phyloP scores from a whole-genome alignment of 345 rosid genomes.

The Geranium brycei region DNA sequence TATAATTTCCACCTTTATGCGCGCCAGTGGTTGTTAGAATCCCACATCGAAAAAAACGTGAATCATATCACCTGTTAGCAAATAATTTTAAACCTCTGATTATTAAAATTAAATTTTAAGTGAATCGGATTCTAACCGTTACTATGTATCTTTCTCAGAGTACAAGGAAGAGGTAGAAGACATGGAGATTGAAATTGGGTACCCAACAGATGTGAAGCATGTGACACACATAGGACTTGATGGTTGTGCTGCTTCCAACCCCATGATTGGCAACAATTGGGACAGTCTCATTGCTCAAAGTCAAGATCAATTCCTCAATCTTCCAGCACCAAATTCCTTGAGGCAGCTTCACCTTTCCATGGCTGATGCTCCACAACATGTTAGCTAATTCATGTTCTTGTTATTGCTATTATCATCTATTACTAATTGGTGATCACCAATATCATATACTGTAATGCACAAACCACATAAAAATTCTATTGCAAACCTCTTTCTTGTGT shows the following conservation, averaged over 20 bases:
- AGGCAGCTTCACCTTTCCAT: too few species aligned
- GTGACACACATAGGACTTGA: slow-evolving; percentile 72
- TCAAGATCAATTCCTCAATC: neutral
- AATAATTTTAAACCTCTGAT: neutral
- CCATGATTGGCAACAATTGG: slow-evolving; percentile 13
- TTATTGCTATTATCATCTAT: too few species aligned
- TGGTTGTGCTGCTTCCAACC: slow-evolving; percentile 27
- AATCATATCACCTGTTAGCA: too few species aligned
- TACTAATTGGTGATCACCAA: neutral
- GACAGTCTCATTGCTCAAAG: slow-evolving; percentile 14
- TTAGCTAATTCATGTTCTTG: neutral
- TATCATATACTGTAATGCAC: neutral
- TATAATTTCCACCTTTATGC: too few species aligned
- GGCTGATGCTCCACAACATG: too few species aligned
- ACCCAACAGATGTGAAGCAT: slow-evolving; percentile 79
- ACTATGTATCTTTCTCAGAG: slow-evolving; percentile 15
- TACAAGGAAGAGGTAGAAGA: slow-evolving; percentile 44
- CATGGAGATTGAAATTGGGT: slow-evolving; percentile 48
- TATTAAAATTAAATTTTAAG: too few species aligned
- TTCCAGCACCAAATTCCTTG: neutral
- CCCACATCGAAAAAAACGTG: too few species aligned
- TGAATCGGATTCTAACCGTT: too few species aligned
- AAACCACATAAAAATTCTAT: neutral
- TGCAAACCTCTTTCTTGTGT: neutral
- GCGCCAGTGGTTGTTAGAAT: too few species aligned